These are phyloP conservation scores for Colletotrichum destructivum DNA, from an alignment of 2,329 filamentous ascomycete genomes.

Conservation along the genomic window DNA sequence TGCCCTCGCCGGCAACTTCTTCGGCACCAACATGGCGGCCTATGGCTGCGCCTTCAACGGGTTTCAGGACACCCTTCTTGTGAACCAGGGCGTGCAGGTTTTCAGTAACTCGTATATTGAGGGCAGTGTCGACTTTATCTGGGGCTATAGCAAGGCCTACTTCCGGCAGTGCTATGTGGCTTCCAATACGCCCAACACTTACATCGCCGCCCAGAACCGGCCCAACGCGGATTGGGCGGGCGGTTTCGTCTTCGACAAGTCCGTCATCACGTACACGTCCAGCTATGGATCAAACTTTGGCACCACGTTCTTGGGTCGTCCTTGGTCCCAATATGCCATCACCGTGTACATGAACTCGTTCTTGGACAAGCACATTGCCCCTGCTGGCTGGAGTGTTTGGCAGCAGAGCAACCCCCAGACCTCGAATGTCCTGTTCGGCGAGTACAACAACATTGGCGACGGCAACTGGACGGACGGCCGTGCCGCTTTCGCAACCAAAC, in stretches of 20 bases:
- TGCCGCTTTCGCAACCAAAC: constrained; percentile 58
- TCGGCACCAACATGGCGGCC: constrained; percentile 52
- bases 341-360: constrained; percentile 64
- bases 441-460: constrained; percentile 71
- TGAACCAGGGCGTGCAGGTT: constrained; percentile 61
- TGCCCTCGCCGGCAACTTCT: constrained; percentile 51
- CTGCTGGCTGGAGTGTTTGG: constrained; percentile 72
- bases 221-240: constrained; percentile 49
- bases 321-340: constrained; percentile 62
- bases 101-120: constrained; percentile 60
- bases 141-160: constrained; percentile 55
- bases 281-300: constrained; percentile 42
- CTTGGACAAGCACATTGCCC: constrained; percentile 70
- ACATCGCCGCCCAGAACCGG: constrained; percentile 52
- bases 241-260: constrained; percentile 53
- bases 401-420: constrained; percentile 63
- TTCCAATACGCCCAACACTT: constrained; percentile 51
- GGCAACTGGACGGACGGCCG: constrained; percentile 68
- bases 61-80: constrained; percentile 66
- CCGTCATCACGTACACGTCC: constrained; percentile 44
- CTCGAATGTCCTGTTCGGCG: constrained; percentile 67
- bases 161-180: constrained; percentile 57
- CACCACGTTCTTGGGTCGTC: constrained; percentile 57
- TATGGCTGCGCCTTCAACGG: constrained; percentile 63
- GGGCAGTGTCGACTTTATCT: constrained; percentile 66